Base-by-base conservation (phyloP, 768 basidiomycete species). In the Suillus discolor region DNA sequence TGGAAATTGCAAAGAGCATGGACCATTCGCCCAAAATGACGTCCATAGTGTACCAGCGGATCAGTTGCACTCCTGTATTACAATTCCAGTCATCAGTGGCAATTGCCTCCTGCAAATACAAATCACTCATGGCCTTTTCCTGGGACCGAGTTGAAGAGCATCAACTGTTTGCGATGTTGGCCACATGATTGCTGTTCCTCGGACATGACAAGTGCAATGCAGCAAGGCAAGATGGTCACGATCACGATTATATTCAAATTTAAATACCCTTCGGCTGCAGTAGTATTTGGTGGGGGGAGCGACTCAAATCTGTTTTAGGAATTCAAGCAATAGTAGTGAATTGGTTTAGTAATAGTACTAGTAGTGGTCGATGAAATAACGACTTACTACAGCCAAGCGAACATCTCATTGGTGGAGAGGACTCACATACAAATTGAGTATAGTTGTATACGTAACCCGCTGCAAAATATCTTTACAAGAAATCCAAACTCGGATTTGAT, bases 1-100 rank as follows among this genome's bases (percentile, higher is more conserved):
- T 71, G 70, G 9, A 75, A 47, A 47, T 62, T 67, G 57, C 73
- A 75, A 12, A 74, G 68, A 0, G 69, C 65, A 54, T 73, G 68
- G 3, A 72, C 54, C 1, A 67, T 67, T 41, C 64, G 16, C 3
- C 73, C 66, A 31, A 75, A 75, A 42, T 75, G 73, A 4, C 54
- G 60, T 5, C 73, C 68, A 53, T 71, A 65, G 36, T 72, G 70
- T 20, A 69, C 65, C 28, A 73, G 44, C 9, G 69, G 71, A 65
- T 72, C 71, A 4, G 67, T 65, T 18, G 28, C 20, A 16, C 45
- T 51, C 8, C 68, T 68, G 28, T 63, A 57, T n/a, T 12, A 36
- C 1, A 5, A 57, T n/a, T 7, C n/a, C n/a, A 42, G 25, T 38
- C 3, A 28, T 36, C 36, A 63, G 34, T n/a, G 1, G 51, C 2